phyloP scores from a whole-genome alignment of 2,329 filamentous ascomycete genomes.

The Annulohypoxylon truncatum region DNA sequence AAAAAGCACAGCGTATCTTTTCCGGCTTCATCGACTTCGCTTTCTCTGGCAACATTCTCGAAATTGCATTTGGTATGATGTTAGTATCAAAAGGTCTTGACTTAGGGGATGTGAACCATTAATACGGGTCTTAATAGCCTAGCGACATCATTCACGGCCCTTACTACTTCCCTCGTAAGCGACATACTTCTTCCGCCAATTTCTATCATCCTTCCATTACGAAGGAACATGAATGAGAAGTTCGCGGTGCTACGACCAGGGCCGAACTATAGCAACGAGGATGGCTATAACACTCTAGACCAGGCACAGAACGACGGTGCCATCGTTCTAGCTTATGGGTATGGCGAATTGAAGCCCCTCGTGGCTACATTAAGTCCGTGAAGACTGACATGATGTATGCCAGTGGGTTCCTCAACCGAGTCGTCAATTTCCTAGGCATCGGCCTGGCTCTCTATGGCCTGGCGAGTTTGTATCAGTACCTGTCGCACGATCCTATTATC shows the following conservation, averaged over 20 bases:
- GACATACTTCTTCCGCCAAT: constrained; percentile 77
- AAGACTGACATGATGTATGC: background rate
- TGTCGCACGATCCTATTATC: constrained; percentile 74
- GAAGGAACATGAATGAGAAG: constrained; percentile 79
- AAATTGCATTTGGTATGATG: constrained; percentile 82
- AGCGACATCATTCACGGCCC: constrained; percentile 75
- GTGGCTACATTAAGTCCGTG: background rate
- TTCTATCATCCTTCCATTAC: constrained; percentile 74
- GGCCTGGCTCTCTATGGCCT: constrained; percentile 74
- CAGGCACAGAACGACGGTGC: constrained; percentile 78
- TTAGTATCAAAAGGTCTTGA: constrained; percentile 52
- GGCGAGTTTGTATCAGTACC: constrained; percentile 69
- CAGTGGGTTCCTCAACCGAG: constrained; percentile 71
- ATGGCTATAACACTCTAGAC: constrained; percentile 76
- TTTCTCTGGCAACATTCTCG: constrained; percentile 78
- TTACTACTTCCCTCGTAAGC: constrained; percentile 78
- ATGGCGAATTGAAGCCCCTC: constrained; percentile 5
- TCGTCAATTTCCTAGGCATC: constrained; percentile 74
- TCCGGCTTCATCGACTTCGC: constrained; percentile 78
- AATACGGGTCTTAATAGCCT: constrained; percentile 59
- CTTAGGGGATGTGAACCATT: background rate
- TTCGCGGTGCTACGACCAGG: constrained; percentile 74
- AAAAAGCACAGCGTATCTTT: constrained; percentile 64
- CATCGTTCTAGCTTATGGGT: constrained; percentile 78
- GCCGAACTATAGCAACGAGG: constrained; percentile 61